A percentile compares a stretch with the other conserved stretches of the same genome.
phyloP scores from a whole-genome alignment of 345 rosid genomes.

The Eucalyptus albens region DNA sequence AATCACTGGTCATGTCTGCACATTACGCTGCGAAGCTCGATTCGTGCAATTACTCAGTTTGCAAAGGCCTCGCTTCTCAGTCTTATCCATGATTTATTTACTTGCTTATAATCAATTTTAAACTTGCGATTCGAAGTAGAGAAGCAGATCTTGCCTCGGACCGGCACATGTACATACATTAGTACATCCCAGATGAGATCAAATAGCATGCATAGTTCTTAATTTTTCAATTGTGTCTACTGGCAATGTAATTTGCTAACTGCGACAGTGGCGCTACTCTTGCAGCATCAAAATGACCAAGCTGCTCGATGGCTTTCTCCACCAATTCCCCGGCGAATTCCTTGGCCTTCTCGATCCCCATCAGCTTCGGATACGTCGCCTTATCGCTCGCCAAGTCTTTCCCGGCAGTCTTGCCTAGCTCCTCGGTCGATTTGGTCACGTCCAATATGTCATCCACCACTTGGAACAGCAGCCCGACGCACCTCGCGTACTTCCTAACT shows the following conservation, averaged over 20 bases:
- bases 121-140: neutral
- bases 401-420: conserved; percentile 27
- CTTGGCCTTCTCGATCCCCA: conserved; percentile 18
- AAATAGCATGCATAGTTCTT: neutral
- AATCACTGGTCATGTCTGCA: neutral
- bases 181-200: neutral
- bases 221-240: conserved; percentile 4
- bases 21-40: neutral
- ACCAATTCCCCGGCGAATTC: conserved; percentile 5
- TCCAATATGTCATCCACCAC: conserved; percentile 23
- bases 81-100: neutral
- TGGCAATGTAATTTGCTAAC: conserved; percentile 13
- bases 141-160: neutral
- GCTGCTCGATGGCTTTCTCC: conserved; percentile 12
- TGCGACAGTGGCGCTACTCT: conserved; percentile 18
- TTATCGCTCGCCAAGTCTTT: conserved; percentile 18
- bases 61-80: neutral
- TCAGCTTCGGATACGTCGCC: conserved; percentile 22
- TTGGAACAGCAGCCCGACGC: conserved; percentile 16
- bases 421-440: conserved; percentile 12
- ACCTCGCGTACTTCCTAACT: conserved; percentile 15
- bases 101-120: neutral
- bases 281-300: conserved; percentile 6
- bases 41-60: neutral
- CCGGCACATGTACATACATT: neutral